Base-by-base conservation (phyloP, 257 asterid genomes). In the Gentiana straminea region DNA sequence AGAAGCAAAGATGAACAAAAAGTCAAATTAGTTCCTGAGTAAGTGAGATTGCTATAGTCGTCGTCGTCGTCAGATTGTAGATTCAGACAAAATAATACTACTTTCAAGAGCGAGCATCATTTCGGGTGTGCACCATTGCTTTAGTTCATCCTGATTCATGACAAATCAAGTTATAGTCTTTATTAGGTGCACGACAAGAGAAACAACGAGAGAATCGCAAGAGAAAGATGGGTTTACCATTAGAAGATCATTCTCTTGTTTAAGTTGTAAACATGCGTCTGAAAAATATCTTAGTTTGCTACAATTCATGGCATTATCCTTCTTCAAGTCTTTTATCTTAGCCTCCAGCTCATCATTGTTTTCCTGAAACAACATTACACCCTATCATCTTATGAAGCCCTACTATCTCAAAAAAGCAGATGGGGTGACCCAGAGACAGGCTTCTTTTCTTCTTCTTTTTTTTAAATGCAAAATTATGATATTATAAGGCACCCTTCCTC, bases 101-200 rank as follows among this genome's bases (percentile, higher is more conserved):
- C 60, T 68, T 53, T 68, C 52, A 3, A 68, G 61, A 7, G 5
- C 13, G 8, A 37, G 39, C 5, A 62, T 36, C 2, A 59, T 52
- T 8, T 52, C 68, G 8, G 69, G 65, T 24, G 54, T 2, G 11
- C 46, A 57, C 5, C 13, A n/a, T 35, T 4, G 35, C 65, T 60
- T 68, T 45, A 68, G 58, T 36, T 52, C 3, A 35, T 57, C 60
- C 73, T 68, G 73, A 51, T 54, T 37, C 61, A 68, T 52, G 65
- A 57, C 35, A 51, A 35, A 43, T 41, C 57, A 60, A 35, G 43
- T 32, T 45, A 24, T 24, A 38, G 5, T 57, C 11, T 43, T 35
- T 39, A 32, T 34, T 44, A 15, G 46, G n/a, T 34, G 32, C 48
- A 62, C 35, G 32, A 5, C 33, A 49, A 41, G 54, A 35, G 33